phyloP scores from a whole-genome alignment of 2,329 filamentous ascomycete genomes.

The Leptographium flavum region DNA sequence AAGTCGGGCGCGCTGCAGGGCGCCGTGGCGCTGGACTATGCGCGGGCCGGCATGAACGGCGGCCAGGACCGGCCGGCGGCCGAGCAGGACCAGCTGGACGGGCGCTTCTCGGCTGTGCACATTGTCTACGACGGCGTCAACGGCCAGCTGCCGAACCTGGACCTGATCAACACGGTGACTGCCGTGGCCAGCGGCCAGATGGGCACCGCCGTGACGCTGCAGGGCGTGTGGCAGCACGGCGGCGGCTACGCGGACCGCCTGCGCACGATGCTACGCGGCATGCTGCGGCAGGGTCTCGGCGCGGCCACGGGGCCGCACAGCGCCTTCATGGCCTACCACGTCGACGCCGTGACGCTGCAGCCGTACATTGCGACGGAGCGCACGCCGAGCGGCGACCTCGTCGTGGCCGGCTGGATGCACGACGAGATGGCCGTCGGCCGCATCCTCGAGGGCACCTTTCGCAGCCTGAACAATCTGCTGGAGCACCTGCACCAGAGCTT shows the following conservation, averaged over 20 bases:
- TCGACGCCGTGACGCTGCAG: constrained; percentile 88
- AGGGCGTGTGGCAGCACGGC: constrained; percentile 74
- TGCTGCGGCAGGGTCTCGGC: constrained; percentile 82
- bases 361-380: constrained; percentile 36
- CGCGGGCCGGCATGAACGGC: constrained; percentile 42
- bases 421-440: constrained; percentile 94
- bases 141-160: constrained; percentile 86
- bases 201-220: constrained; percentile 70
- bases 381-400: constrained; percentile 26
- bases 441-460: constrained; percentile 77
- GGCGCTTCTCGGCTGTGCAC: constrained; percentile 66
- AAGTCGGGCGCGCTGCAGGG: constrained; percentile 91
- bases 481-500: constrained; percentile 98
- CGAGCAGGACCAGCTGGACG: background rate
- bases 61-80: background rate
- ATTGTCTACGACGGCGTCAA: constrained; percentile 93
- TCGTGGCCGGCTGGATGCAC: constrained; percentile 71
- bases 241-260: constrained; percentile 74
- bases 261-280: constrained; percentile 77
- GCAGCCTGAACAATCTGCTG: constrained; percentile 88
- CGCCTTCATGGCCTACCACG: constrained; percentile 93
- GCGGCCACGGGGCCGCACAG: constrained; percentile 85
- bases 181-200: constrained; percentile 82
- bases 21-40: constrained; percentile 85
- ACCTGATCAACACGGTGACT: constrained; percentile 88